These are phyloP conservation scores for Fusarium goolgardi DNA, from an alignment of 2,329 filamentous ascomycete species.

Conservation along the genomic window DNA sequence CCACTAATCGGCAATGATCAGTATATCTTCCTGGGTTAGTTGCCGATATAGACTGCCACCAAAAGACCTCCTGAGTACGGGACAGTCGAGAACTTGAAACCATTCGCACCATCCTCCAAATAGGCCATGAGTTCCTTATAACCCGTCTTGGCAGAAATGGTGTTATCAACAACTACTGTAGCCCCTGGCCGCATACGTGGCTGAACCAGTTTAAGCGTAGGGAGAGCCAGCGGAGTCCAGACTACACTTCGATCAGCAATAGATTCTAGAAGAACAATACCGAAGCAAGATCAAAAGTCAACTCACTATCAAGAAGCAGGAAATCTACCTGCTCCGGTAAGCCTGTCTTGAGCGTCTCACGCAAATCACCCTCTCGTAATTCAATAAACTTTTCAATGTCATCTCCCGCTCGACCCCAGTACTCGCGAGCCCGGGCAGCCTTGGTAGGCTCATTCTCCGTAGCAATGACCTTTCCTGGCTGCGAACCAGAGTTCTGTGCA, in stretches of 20 bases:
- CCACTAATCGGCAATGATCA: background rate
- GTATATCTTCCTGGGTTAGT: background rate
- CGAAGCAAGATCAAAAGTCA: fast-evolving
- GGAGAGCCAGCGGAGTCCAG: constrained; percentile 66
- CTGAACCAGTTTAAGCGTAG: constrained; percentile 60
- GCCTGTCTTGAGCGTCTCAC: constrained; percentile 61
- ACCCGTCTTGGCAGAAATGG: constrained; percentile 50
- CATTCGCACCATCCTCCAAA: constrained; percentile 58
- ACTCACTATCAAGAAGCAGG: constrained; percentile 70
- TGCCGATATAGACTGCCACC: constrained; percentile 42
- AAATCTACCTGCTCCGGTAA: constrained; percentile 65
- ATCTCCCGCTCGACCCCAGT: constrained; percentile 65
- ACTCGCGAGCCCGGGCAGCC: constrained; percentile 60
- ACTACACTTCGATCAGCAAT: constrained; percentile 53
- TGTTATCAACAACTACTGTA: constrained; percentile 63
- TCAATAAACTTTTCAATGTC: constrained; percentile 64
- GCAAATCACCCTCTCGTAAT: constrained; percentile 67
- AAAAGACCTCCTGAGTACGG: constrained; percentile 50
- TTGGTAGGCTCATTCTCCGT: constrained; percentile 70
- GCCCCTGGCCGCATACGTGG: constrained; percentile 60
- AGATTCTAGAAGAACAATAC: background rate
- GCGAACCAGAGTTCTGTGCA: constrained; percentile 56
- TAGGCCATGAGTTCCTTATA: constrained; percentile 62
- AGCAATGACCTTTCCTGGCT: constrained; percentile 60
- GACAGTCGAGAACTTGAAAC: constrained; percentile 57